Conservation (phyloP, 352 stramenopile genomes). For the Phytophthora pistaciae region DNA sequence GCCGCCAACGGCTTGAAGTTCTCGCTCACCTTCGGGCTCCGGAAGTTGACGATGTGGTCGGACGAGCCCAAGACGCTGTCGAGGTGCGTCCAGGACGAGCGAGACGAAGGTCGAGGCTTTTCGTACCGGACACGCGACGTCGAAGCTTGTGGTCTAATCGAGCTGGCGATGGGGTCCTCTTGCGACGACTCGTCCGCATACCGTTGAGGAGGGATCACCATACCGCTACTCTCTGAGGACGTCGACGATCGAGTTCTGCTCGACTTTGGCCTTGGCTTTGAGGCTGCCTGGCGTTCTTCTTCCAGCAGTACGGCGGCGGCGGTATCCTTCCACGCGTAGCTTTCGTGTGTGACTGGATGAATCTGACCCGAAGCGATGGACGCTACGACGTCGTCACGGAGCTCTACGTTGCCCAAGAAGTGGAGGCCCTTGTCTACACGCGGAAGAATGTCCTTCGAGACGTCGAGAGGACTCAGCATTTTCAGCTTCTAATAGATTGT, state of each 20-base stretch:
- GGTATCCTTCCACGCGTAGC: constrained; percentile 73
- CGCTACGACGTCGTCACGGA: constrained; percentile 58
- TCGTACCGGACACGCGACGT: constrained; percentile 31
- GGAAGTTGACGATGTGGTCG: constrained; percentile 80
- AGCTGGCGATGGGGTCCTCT: constrained; percentile 10
- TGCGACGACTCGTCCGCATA: constrained; percentile 17
- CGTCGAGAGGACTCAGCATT: constrained; percentile 75
- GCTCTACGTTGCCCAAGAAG: constrained; percentile 78
- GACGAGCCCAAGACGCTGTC: constrained; percentile 74
- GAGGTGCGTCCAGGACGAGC: constrained; percentile 68
- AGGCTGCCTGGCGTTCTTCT: constrained; percentile 15
- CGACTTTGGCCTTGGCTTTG: constrained; percentile 7
- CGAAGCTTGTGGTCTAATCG: neutral
- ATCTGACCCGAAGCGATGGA: constrained; percentile 70
- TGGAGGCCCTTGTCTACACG: constrained; percentile 60
- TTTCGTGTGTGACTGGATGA: constrained; percentile 77
- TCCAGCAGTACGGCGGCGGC: constrained; percentile 31
- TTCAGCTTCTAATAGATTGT: constrained; percentile 66
- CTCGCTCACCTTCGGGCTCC: constrained; percentile 84
- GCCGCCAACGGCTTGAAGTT: constrained; percentile 67
- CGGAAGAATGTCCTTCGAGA: constrained; percentile 66
- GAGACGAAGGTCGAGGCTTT: constrained; percentile 48
- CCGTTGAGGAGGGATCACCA: constrained; percentile 14
- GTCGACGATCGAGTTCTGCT: constrained; percentile 53
- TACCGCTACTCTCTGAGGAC: constrained; percentile 63